Conservation (phyloP, 352 stramenopile genomes). For the Globisporangium cylindrosporum region DNA sequence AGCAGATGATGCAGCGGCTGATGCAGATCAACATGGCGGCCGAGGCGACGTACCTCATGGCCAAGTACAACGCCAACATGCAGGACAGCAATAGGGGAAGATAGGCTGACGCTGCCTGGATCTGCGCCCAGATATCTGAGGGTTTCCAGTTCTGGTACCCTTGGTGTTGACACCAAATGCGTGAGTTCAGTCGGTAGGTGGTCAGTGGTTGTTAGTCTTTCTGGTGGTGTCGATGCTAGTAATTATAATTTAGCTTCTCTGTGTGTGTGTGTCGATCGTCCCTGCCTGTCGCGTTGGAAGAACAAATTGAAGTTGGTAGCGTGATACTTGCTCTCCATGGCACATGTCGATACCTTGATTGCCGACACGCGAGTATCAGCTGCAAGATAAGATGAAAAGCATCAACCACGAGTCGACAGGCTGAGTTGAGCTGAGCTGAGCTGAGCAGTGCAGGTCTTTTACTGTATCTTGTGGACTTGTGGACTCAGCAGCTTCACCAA, state of each 20-base stretch:
- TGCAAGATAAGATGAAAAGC: too few relatives aligned
- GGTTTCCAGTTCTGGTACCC: neutral
- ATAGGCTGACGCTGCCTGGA: neutral
- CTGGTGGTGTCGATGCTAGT: neutral
- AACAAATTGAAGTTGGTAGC: neutral
- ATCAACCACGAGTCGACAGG: neutral
- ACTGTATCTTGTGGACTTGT: neutral
- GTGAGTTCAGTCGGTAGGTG: neutral
- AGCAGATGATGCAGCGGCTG: constrained; percentile 58
- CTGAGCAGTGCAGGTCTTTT: neutral
- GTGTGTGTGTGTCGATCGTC: neutral
- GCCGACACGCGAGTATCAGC: too few relatives aligned
- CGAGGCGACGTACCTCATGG: constrained; percentile 66
- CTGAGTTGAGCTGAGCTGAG: neutral
- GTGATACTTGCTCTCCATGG: neutral
- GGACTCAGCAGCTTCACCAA: neutral
- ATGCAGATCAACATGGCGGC: constrained; percentile 66
- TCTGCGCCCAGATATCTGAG: neutral
- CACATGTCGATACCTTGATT: neutral
- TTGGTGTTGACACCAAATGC: neutral
- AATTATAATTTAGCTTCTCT: neutral
- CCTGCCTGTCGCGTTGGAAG: neutral
- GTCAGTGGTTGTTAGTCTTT: neutral
- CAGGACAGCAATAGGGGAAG: constrained; percentile 21
- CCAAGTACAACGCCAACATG: constrained; percentile 67